Conservation (phyloP, 1,139 yeast genomes). For the Geotrichum aggregatum region DNA sequence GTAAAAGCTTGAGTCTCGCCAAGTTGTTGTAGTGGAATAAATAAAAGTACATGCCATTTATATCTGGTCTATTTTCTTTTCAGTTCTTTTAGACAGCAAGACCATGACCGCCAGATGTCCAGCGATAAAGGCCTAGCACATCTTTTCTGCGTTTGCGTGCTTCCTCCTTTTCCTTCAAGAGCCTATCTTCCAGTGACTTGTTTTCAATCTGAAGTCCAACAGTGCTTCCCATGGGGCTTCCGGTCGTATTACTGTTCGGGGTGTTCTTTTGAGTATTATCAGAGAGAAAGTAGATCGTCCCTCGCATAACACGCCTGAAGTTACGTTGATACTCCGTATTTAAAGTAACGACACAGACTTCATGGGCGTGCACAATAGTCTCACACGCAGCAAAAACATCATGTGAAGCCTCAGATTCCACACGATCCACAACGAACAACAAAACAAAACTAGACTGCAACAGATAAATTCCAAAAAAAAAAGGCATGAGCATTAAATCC, state of each 20-base stretch:
- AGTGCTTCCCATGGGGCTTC: conserved; percentile 1
- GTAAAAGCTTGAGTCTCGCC: neutral
- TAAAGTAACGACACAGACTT: conserved; percentile 36
- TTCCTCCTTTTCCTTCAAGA: conserved; percentile 3
- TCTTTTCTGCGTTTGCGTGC: conserved; percentile 29
- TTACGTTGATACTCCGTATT: conserved; percentile 38
- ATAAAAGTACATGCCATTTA: neutral
- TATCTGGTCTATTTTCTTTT: too few relatives aligned
- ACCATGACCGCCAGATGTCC: conserved; percentile 37
- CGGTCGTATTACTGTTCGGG: conserved; percentile 24
- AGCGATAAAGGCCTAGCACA: conserved; percentile 33
- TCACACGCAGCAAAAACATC: conserved; percentile 38
- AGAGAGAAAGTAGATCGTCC: conserved; percentile 33
- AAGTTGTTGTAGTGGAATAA: neutral
- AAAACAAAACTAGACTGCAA: conserved; percentile 32
- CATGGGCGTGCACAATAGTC: conserved; percentile 37
- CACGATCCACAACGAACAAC: conserved; percentile 32
- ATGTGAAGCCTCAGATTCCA: conserved; percentile 33
- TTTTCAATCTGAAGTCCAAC: neutral
- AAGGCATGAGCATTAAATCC: conserved; percentile 36
- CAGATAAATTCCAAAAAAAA: conserved; percentile 35
- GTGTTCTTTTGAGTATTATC: conserved; percentile 23
- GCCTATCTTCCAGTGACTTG: conserved; percentile 10
- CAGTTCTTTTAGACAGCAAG: conserved; percentile 28
- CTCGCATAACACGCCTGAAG: conserved; percentile 34